Percentiles rank a stretch among this genome's conserved stretches.
phyloP scores from a whole-genome alignment of 352 stramenopile species.

The Pythium oligandrum region DNA sequence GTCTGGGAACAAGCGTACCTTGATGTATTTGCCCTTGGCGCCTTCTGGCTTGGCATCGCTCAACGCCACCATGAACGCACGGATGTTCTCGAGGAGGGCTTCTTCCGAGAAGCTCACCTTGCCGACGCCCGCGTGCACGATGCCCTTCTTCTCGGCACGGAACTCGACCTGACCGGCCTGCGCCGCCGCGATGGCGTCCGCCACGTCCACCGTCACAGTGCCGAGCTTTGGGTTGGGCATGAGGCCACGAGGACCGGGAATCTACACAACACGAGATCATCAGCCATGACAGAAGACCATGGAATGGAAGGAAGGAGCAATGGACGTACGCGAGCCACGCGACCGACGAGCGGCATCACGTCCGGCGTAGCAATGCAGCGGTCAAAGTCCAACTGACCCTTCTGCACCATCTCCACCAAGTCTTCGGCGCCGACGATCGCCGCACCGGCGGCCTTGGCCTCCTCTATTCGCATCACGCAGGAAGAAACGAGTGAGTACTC shows the following conservation, averaged over 20 bases:
- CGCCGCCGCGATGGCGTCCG: slow-evolving; percentile 71
- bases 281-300: background rate
- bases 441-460: slow-evolving; percentile 86
- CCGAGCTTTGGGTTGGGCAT: slow-evolving; percentile 98
- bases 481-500: background rate
- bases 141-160: slow-evolving; percentile 88
- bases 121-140: slow-evolving; percentile 85
- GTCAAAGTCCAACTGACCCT: slow-evolving; percentile 89
- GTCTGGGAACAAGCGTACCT: slow-evolving; percentile 22
- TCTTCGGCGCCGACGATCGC: slow-evolving; percentile 89
- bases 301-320: background rate
- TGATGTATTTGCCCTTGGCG: slow-evolving; percentile 94
- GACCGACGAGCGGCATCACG: slow-evolving; percentile 91
- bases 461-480: slow-evolving; percentile 31
- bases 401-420: slow-evolving; percentile 86
- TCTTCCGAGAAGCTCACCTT: slow-evolving; percentile 89
- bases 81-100: slow-evolving; percentile 89
- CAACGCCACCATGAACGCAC: slow-evolving; percentile 90
- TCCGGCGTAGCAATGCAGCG: slow-evolving; percentile 90
- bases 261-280: slow-evolving; percentile 12
- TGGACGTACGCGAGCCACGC: slow-evolving; percentile 77
- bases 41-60: slow-evolving; percentile 89
- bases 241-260: slow-evolving; percentile 94
- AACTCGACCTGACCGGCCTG: slow-evolving; percentile 86
- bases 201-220: slow-evolving; percentile 92